Evolutionary conservation across 228 moss, liverwort and hornwort species (phyloP).

Genomic region (Sphagnum fallax): DNA sequence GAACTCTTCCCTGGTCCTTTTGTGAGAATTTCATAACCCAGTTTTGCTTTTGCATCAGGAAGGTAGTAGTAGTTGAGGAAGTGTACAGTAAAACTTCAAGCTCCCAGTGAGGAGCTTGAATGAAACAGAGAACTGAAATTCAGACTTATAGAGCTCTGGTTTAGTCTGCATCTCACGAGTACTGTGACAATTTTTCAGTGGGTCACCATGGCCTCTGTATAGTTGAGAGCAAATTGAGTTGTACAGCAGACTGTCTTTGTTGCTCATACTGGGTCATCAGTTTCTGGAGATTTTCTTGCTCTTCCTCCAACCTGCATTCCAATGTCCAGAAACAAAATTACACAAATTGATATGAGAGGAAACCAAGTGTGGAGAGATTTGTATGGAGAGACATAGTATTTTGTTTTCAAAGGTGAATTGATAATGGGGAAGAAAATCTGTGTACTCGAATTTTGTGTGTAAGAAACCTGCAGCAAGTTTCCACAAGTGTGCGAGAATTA

Average conservation of each 20-base stretch:
- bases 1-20: no score
- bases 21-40: no score
- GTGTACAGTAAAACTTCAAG: no score
- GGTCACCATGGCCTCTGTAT: conserved; percentile 1
- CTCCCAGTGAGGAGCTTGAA: no score
- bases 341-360: not conserved
- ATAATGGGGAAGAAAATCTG: not conserved
- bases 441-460: not conserved
- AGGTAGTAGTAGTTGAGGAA: no score
- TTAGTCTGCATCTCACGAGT: no score
- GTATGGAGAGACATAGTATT: not conserved
- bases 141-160: no score
- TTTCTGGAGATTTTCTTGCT: conserved; percentile 38
- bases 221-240: not conserved
- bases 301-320: conserved; percentile 35
- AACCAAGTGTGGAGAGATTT: not conserved
- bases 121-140: no score
- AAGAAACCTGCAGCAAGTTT: conserved; percentile 35
- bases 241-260: conserved; percentile 3
- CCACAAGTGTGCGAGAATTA: conserved; percentile 29
- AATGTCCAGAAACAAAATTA: conserved; percentile 1
- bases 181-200: no score
- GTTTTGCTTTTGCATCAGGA: no score
- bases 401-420: not conserved
- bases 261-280: conserved; percentile 33